Evolutionary conservation across 768 basidiomycete species (phyloP).

Genomic region (Chalciporus sphaerocephalus): DNA sequence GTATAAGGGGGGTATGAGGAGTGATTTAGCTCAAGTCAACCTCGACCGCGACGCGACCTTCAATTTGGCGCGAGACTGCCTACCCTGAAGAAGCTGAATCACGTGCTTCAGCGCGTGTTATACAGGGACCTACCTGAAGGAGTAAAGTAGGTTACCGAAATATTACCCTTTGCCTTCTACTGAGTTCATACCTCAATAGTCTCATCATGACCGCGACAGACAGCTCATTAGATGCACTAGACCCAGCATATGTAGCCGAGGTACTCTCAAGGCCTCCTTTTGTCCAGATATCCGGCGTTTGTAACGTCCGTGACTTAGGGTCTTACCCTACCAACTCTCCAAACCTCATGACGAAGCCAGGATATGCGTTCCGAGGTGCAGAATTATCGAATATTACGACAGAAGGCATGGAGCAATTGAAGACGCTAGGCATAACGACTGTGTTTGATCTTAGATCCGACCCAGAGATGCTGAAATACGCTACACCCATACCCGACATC

Average conservation of each 20-base stretch:
- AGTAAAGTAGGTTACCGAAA: no score
- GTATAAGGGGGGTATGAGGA: conserved; percentile 4
- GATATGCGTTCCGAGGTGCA: conserved; percentile 61
- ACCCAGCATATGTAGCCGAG: conserved; percentile 59
- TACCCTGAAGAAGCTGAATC: conserved; percentile 35
- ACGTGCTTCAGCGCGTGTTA: conserved; percentile 16
- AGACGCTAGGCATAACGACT: conserved; percentile 56
- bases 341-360: conserved; percentile 52
- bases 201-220: conserved; percentile 19
- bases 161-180: background rate
- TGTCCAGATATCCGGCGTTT: conserved; percentile 64
- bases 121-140: background rate
- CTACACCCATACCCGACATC: conserved; percentile 57
- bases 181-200: background rate
- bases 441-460: conserved; percentile 79
- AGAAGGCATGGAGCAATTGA: conserved; percentile 58
- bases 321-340: conserved; percentile 48
- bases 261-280: conserved; percentile 69
- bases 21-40: background rate
- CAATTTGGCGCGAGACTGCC: conserved; percentile 39
- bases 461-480: conserved; percentile 73
- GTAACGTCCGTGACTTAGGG: conserved; percentile 73
- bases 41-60: conserved; percentile 28
- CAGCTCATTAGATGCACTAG: conserved; percentile 54
- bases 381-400: conserved; percentile 69